phyloP scores from a whole-genome alignment of 202 grass and related monocot genomes.

The Zizania palustris region DNA sequence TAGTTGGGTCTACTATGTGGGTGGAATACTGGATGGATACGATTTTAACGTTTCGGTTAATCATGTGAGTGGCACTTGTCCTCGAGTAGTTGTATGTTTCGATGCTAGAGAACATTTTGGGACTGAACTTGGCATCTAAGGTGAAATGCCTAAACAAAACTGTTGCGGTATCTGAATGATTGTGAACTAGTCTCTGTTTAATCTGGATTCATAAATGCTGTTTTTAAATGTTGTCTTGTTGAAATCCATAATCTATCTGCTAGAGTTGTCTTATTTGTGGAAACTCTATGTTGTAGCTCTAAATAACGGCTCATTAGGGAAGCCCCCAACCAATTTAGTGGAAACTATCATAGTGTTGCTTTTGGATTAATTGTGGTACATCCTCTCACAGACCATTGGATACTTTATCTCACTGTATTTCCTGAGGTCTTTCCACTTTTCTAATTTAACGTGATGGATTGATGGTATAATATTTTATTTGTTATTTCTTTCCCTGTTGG shows the following conservation, averaged over 20 bases:
- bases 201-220: neutral
- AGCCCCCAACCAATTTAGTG: neutral
- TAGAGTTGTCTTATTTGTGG: neutral
- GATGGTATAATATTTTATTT: neutral
- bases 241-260: neutral
- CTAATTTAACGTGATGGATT: neutral
- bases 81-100: neutral
- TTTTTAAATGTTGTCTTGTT: neutral
- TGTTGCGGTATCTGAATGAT: neutral
- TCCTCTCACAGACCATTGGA: neutral
- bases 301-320: neutral
- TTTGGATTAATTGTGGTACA: neutral
- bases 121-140: neutral
- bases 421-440: neutral
- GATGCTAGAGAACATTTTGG: neutral
- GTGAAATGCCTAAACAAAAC: neutral
- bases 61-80: neutral
- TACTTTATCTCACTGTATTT: neutral
- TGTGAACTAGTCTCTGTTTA: neutral
- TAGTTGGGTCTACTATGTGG: neutral
- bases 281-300: neutral
- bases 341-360: neutral
- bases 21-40: neutral
- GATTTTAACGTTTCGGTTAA: neutral
- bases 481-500: neutral